Evolutionary conservation across 495 filamentous ascomycete genomes (phyloP).

Genomic region (Poronia punctata): DNA sequence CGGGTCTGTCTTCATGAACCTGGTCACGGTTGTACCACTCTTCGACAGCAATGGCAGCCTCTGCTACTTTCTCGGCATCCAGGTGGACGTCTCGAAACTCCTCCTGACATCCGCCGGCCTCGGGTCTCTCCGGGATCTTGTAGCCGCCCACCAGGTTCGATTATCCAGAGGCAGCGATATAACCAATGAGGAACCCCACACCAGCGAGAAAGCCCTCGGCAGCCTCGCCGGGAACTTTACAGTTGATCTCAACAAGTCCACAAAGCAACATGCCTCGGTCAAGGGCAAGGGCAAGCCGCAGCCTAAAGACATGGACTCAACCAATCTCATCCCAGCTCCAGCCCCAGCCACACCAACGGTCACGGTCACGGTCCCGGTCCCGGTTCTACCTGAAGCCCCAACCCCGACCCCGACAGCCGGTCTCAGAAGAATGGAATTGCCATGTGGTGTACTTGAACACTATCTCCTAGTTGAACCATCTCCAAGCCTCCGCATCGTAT

Average conservation of each 20-base stretch:
- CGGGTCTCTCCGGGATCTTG: conserved; percentile 44
- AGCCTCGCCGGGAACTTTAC: conserved; percentile 54
- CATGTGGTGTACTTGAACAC: conserved; percentile 48
- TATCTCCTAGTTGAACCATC: conserved; percentile 58
- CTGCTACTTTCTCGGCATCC: conserved; percentile 56
- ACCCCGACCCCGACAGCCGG: too few species aligned
- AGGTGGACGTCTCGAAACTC: conserved; percentile 55
- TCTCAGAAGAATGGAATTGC: too few species aligned
- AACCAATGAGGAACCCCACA: conserved; percentile 12
- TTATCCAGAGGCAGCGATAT: conserved; percentile 18
- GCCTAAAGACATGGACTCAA: too few species aligned
- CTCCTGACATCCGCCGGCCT: conserved; percentile 51
- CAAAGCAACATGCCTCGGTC: conserved; percentile 48
- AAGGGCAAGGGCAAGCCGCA: conserved; percentile 50
- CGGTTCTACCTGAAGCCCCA: too few species aligned
- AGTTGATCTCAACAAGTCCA: conserved; percentile 52
- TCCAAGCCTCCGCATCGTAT: conserved; percentile 56
- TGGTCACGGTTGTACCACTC: conserved; percentile 56
- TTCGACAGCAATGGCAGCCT: conserved; percentile 52
- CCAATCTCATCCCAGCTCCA: too few species aligned
- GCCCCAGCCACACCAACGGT: too few species aligned
- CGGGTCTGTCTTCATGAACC: conserved; percentile 63
- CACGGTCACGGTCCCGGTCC: too few species aligned
- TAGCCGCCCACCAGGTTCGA: conserved; percentile 15
- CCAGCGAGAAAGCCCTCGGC: conserved; percentile 33